Conservation (phyloP, 2,329 filamentous ascomycete species). For the Dactylellina parvicollis region DNA sequence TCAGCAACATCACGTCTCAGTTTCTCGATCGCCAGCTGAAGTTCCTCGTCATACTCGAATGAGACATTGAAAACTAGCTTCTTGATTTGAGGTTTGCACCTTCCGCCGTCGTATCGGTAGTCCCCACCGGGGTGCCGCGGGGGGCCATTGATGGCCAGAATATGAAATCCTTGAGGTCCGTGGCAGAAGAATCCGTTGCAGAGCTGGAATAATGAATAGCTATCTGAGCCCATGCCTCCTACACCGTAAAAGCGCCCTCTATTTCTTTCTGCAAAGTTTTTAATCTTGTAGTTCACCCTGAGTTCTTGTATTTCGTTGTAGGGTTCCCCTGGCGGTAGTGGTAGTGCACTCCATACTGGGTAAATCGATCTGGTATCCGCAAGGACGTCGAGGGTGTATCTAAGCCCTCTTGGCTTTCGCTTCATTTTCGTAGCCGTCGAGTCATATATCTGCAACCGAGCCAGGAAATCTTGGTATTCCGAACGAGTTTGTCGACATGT, state of each 20-base stretch:
- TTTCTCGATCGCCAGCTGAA: neutral
- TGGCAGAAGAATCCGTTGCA: constrained; percentile 25
- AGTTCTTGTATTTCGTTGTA: constrained; percentile 34
- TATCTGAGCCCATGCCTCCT: neutral
- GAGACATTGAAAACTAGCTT: constrained; percentile 19
- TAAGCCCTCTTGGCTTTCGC: neutral
- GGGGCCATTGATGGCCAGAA: constrained; percentile 14
- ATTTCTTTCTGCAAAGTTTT: neutral
- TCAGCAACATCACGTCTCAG: neutral
- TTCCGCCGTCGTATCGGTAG: neutral
- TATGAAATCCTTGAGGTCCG: constrained; percentile 28
- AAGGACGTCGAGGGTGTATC: constrained; percentile 15
- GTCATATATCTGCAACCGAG: neutral
- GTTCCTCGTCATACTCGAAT: neutral
- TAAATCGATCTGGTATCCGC: neutral
- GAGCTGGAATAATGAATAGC: neutral
- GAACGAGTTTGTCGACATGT: constrained; percentile 19
- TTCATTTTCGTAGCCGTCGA: neutral
- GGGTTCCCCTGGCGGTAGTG: constrained; percentile 26
- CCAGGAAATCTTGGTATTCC: constrained; percentile 29
- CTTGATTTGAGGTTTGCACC: constrained; percentile 27
- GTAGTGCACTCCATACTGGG: constrained; percentile 13
- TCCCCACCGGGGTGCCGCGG: neutral
- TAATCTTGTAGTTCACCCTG: constrained; percentile 15
- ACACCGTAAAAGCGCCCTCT: constrained; percentile 2